Percentiles rank a stretch among this genome's conserved stretches.
Conservation (phyloP, 306 rosid genomes). For the Lablab purpureus region DNA sequence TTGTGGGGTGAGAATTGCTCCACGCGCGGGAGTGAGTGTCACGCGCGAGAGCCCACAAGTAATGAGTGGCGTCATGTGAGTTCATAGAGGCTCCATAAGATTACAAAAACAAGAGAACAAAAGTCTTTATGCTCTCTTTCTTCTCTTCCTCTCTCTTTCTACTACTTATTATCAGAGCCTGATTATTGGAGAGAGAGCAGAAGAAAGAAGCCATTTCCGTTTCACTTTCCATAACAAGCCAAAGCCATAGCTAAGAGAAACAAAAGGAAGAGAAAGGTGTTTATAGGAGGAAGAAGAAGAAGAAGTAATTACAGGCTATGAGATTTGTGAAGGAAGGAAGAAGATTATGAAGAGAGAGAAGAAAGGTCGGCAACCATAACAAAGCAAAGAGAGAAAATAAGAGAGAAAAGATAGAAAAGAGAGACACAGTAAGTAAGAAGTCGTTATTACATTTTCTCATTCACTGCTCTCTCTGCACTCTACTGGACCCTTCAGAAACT, state of each 20-base stretch:
- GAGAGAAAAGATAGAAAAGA: conserved; percentile 44
- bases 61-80: conserved; percentile 63
- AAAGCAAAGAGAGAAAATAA: neutral
- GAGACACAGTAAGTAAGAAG: conserved; percentile 56
- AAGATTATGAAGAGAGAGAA: conserved; percentile 50
- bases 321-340: neutral
- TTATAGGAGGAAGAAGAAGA: neutral
- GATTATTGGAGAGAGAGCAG: conserved; percentile 81
- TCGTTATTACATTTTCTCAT: conserved; percentile 65
- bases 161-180: conserved; percentile 40
- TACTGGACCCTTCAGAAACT: conserved; percentile 46
- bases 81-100: conserved; percentile 50
- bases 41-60: conserved; percentile 44
- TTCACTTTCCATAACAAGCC: neutral
- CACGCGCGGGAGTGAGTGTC: neutral
- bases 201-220: conserved; percentile 17
- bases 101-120: conserved; percentile 66
- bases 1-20: conserved; percentile 10
- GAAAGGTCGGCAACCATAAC: conserved; percentile 44
- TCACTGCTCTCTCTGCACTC: conserved; percentile 43
- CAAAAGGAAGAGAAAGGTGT: neutral
- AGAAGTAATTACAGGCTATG: neutral
- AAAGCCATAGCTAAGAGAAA: conserved; percentile 1
- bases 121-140: conserved; percentile 57
- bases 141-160: neutral